These are phyloP conservation scores for Entomophthora muscae DNA, from an alignment of 371 early-diverging fungal genomes.

Conservation along the genomic window DNA sequence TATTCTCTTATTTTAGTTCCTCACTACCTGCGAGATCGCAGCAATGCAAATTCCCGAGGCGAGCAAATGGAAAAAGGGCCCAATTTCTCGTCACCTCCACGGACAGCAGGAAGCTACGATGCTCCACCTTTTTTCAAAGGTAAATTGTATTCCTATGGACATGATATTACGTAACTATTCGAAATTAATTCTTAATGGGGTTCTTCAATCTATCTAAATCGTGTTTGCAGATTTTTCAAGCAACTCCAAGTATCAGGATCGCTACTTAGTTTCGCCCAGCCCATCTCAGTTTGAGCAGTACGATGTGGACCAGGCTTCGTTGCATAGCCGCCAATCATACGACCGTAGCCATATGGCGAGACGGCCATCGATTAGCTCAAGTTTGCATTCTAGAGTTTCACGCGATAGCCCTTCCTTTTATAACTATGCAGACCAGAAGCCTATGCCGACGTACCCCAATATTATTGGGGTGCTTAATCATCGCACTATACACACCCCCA, in stretches of 20 bases:
- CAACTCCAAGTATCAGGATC: background rate
- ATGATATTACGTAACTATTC: too few species aligned
- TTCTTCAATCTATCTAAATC: too few species aligned
- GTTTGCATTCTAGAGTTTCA: conserved; percentile 11
- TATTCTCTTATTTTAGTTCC: background rate
- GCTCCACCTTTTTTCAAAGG: background rate
- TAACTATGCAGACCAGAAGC: conserved; percentile 14
- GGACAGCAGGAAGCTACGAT: background rate
- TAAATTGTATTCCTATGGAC: background rate
- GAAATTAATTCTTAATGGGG: too few species aligned
- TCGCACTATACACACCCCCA: conserved; percentile 27
- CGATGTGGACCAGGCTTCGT: background rate
- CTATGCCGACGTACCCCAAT: conserved; percentile 23
- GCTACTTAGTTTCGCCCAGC: background rate
- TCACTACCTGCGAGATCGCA: background rate
- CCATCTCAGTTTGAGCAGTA: conserved; percentile 4
- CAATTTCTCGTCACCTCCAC: background rate
- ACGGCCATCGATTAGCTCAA: background rate
- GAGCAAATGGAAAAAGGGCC: background rate
- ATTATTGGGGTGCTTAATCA: conserved; percentile 35
- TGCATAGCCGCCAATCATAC: conserved; percentile 11
- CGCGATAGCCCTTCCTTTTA: conserved; percentile 22
- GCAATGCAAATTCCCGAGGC: background rate
- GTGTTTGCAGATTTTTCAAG: too few species aligned
- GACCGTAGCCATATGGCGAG: background rate